A percentile compares a stretch with the other conserved stretches of the same genome.
Conservation (phyloP, 495 filamentous ascomycete species). For the Penicillium flavigenum region DNA sequence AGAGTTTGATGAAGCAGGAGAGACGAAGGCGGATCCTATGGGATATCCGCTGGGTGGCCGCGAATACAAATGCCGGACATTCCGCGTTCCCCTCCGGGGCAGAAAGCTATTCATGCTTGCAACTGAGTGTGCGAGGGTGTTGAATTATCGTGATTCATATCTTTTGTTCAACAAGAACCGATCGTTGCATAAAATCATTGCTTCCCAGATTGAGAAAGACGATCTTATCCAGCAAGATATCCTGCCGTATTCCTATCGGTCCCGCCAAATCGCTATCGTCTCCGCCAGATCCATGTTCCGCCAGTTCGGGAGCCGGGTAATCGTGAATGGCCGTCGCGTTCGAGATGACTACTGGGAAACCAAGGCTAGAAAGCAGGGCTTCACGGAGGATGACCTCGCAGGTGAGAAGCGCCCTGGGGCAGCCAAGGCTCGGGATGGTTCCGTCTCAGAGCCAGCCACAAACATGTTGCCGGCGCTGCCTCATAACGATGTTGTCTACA, state of each 20-base stretch:
- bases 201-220: constrained; percentile 93
- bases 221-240: constrained; percentile 94
- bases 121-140: constrained; percentile 92
- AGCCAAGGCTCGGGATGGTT: constrained; percentile 79
- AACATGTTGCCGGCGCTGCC: constrained; percentile 54
- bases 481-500: constrained; percentile 80
- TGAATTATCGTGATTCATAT: constrained; percentile 97
- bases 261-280: constrained; percentile 96
- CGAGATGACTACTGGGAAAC: constrained; percentile 98
- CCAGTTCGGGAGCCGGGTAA: constrained; percentile 95
- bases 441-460: constrained; percentile 42
- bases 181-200: constrained; percentile 97
- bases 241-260: constrained; percentile 95
- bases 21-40: constrained; percentile 85
- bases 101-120: constrained; percentile 98
- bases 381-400: constrained; percentile 94
- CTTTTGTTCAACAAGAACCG: constrained; percentile 98
- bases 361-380: constrained; percentile 95
- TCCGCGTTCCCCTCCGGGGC: constrained; percentile 83
- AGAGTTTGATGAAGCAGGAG: constrained; percentile 86
- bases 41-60: constrained; percentile 79
- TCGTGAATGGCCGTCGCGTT: constrained; percentile 83
- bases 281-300: constrained; percentile 99
- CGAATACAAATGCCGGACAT: constrained; percentile 91
- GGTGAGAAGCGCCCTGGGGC: constrained; percentile 96